phyloP scores from a whole-genome alignment of 1,284 basidiomycete genomes.

The Singerocomus inundabilis region DNA sequence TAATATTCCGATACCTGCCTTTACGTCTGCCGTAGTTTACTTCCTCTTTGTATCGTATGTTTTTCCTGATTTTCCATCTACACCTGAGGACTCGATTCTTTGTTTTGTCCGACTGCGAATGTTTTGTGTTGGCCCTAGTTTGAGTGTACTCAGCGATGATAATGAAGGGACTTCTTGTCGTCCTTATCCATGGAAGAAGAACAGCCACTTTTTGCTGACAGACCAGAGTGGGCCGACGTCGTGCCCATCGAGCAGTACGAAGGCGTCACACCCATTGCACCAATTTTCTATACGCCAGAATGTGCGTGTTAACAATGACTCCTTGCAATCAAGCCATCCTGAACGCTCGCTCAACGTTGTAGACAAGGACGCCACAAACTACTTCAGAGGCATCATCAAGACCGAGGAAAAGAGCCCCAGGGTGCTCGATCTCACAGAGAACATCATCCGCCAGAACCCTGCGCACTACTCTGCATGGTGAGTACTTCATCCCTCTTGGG shows the following conservation, averaged over 20 bases:
- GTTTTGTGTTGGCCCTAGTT: background rate
- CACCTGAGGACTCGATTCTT: background rate
- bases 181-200: slow-evolving; percentile 15
- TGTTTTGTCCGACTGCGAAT: background rate
- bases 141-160: background rate
- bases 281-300: slow-evolving; percentile 84
- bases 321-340: slow-evolving; percentile 5
- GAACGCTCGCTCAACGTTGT: slow-evolving; percentile 6
- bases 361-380: slow-evolving; percentile 92
- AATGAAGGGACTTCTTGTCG: background rate
- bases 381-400: slow-evolving; percentile 83
- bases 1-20: slow-evolving; percentile 29
- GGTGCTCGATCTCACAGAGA: slow-evolving; percentile 82
- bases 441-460: slow-evolving; percentile 83
- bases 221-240: slow-evolving; percentile 78
- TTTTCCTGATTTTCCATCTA: background rate
- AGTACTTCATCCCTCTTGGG: slow-evolving; percentile 20
- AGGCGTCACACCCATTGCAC: slow-evolving; percentile 72
- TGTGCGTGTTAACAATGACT: slow-evolving; percentile 54
- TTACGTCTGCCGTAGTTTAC: slow-evolving; percentile 24
- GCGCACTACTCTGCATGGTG: slow-evolving; percentile 95
- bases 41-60: slow-evolving; percentile 22
- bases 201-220: slow-evolving; percentile 51
- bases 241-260: slow-evolving; percentile 82
- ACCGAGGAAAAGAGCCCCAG: slow-evolving; percentile 74